These are phyloP conservation scores for Rosellinia necatrix DNA, from an alignment of 2,329 filamentous ascomycete genomes.

Conservation along the genomic window DNA sequence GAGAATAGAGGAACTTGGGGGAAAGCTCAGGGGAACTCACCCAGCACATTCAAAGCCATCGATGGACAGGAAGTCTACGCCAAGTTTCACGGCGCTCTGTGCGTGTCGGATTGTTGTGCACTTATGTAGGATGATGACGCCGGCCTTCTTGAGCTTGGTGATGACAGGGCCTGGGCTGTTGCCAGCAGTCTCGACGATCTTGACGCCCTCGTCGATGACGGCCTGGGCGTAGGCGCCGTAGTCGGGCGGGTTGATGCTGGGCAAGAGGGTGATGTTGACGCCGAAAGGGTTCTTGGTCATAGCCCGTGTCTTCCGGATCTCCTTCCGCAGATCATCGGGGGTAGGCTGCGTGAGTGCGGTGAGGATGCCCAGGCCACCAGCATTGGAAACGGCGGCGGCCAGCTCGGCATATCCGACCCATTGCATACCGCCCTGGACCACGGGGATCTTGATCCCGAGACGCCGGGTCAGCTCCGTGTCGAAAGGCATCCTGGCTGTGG, in stretches of 20 bases:
- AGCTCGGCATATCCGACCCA: constrained; percentile 82
- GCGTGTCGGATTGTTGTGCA: constrained; percentile 97
- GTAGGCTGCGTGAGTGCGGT: constrained; percentile 91
- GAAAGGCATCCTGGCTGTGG: constrained; percentile 55
- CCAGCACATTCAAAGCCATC: constrained; percentile 97
- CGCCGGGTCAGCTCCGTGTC: constrained; percentile 61
- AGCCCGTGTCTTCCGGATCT: constrained; percentile 84
- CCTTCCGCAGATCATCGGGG: constrained; percentile 87
- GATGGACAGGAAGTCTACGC: constrained; percentile 95
- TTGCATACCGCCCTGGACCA: constrained; percentile 88
- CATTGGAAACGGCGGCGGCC: constrained; percentile 76
- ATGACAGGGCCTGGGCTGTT: constrained; percentile 91
- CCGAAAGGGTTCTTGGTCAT: constrained; percentile 83
- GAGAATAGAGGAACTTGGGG: not conserved
- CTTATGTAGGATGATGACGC: constrained; percentile 87
- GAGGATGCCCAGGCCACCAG: constrained; percentile 81
- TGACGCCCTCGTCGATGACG: constrained; percentile 89
- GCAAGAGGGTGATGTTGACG: constrained; percentile 94
- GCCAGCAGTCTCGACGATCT: constrained; percentile 89
- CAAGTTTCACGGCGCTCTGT: constrained; percentile 86
- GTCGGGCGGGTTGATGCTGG: constrained; percentile 86
- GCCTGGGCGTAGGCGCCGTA: constrained; percentile 91
- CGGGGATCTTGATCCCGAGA: constrained; percentile 66
- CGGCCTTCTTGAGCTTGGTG: constrained; percentile 79
- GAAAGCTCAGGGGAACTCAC: constrained; percentile 40